A percentile compares a stretch with the other conserved stretches of the same genome.
Conservation (phyloP, 1,284 basidiomycete species). For the Puccinia triticina region DNA sequence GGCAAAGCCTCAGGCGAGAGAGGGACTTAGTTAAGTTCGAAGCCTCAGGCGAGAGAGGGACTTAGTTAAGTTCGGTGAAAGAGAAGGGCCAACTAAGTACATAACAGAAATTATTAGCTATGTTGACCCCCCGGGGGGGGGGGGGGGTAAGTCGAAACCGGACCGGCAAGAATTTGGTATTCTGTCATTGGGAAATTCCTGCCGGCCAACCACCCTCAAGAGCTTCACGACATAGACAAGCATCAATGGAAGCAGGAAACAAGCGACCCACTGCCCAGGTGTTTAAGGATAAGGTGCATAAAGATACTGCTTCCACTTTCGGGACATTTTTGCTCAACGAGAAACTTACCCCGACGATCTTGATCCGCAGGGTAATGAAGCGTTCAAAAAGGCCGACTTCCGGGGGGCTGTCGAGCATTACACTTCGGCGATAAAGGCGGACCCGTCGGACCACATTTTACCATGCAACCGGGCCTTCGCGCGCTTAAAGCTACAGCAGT, state of each 20-base stretch:
- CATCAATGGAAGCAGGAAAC: not conserved
- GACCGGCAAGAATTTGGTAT: no score
- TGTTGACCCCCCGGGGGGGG: no score
- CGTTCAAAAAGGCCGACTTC: conserved; percentile 24
- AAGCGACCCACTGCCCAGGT: conserved; percentile 13
- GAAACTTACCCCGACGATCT: not conserved
- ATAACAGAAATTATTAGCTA: no score
- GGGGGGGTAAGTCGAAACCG: no score
- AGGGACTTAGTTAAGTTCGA: no score
- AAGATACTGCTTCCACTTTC: not conserved
- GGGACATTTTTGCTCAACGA: not conserved
- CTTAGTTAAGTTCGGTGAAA: no score
- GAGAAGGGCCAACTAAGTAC: no score
- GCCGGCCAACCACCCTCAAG: no score
- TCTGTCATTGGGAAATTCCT: no score
- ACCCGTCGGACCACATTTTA: conserved; percentile 21
- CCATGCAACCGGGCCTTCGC: conserved; percentile 34
- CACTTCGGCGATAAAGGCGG: conserved; percentile 28
- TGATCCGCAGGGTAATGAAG: conserved; percentile 27
- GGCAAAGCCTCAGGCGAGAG: no score
- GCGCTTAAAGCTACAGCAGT: conserved; percentile 20
- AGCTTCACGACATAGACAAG: not conserved
- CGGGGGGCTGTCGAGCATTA: conserved; percentile 25
- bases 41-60: no score
- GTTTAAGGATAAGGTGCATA: conserved; percentile 20